These are phyloP conservation scores for Epichloe bromicola DNA, from an alignment of 2,329 filamentous ascomycete genomes.

Conservation along the genomic window DNA sequence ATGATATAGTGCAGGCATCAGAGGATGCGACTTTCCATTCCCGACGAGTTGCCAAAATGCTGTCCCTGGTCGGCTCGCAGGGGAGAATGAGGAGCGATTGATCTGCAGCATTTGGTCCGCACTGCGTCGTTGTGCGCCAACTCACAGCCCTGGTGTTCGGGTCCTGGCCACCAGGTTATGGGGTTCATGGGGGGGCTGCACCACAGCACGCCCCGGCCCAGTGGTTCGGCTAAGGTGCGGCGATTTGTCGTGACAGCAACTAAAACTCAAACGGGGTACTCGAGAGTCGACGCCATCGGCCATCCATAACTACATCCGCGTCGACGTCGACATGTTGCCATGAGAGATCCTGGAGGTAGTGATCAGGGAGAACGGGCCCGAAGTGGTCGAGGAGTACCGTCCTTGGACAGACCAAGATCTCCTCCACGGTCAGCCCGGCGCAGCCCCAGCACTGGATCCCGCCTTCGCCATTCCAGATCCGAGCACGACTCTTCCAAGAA, in stretches of 20 bases:
- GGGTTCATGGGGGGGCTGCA: background rate
- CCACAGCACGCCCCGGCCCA: background rate
- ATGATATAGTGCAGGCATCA: conserved; percentile 1
- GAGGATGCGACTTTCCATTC: background rate
- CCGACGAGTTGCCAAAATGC: background rate
- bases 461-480: conserved; percentile 21
- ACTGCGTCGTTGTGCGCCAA: background rate
- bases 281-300: conserved; percentile 13
- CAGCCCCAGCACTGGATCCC: conserved; percentile 16
- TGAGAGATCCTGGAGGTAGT: conserved; percentile 25
- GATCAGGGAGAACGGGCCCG: conserved; percentile 24
- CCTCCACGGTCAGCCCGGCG: conserved; percentile 19
- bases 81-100: background rate
- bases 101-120: background rate
- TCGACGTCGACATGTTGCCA: conserved; percentile 27
- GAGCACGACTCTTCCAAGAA: conserved; percentile 18
- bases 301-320: conserved; percentile 20
- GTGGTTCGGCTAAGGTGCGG: conserved; percentile 26
- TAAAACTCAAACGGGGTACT: conserved; percentile 25
- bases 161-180: background rate
- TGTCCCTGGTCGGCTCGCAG: background rate
- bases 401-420: conserved; percentile 20
- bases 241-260: conserved; percentile 22
- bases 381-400: conserved; percentile 20
- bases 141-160: background rate